These are phyloP conservation scores for Cryptosporidium meleagridis DNA, from an alignment of 169 alveolate species.

Conservation along the genomic window DNA sequence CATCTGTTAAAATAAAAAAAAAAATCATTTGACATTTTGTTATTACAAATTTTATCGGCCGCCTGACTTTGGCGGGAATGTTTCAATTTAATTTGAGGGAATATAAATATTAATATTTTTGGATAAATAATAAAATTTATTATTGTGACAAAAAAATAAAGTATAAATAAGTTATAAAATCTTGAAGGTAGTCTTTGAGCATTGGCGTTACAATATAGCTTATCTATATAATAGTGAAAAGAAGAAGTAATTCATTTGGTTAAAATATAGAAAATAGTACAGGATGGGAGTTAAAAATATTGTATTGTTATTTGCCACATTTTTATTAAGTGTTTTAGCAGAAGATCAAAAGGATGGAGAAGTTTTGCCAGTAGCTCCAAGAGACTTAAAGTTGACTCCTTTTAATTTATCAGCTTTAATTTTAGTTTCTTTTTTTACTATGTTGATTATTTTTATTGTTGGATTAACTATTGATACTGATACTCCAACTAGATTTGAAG, in stretches of 20 bases:
- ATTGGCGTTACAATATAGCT: background rate
- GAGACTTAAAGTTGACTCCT: constrained; percentile 50
- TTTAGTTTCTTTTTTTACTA: constrained; percentile 28
- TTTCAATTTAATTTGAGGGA: background rate
- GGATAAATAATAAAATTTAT: background rate
- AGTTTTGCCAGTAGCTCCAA: background rate
- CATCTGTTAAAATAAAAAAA: background rate
- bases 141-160: background rate
- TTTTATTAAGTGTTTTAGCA: constrained; percentile 22
- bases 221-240: background rate
- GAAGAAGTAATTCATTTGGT: background rate
- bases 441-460: constrained; percentile 45
- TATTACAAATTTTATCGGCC: background rate
- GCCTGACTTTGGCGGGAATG: background rate
- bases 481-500: constrained; percentile 71
- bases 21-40: background rate
- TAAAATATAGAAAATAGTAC: background rate
- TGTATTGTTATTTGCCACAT: background rate
- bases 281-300: background rate
- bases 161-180: background rate
- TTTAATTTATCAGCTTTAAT: constrained; percentile 54
- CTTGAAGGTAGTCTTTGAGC: background rate
- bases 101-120: background rate
- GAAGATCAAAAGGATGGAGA: constrained; percentile 2
- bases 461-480: constrained; percentile 51